Conservation (phyloP, 305 asterid species). For the Plantago coronopus region DNA sequence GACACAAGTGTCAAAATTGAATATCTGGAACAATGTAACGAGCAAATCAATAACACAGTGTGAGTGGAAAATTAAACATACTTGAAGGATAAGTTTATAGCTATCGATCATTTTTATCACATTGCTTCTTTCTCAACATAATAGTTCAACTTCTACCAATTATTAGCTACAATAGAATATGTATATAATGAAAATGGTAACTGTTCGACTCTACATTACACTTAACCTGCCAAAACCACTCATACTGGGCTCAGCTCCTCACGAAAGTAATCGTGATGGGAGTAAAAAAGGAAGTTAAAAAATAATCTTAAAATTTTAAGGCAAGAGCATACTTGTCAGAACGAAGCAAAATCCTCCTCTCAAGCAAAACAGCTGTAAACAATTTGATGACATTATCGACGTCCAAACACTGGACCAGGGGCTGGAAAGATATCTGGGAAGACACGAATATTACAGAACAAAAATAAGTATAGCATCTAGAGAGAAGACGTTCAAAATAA, state of each 20-base stretch:
- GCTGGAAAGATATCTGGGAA: conserved; percentile 94
- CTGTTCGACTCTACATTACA: background rate
- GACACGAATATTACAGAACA: conserved; percentile 24
- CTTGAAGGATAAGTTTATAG: too few relatives aligned
- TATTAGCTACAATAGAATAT: too few relatives aligned
- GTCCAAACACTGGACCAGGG: conserved; percentile 94
- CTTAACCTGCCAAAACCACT: too few relatives aligned
- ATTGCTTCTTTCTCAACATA: too few relatives aligned
- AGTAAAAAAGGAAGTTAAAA: background rate
- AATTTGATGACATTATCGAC: conserved; percentile 90
- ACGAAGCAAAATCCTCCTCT: conserved; percentile 92
- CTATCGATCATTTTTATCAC: too few relatives aligned
- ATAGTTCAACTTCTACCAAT: too few relatives aligned
- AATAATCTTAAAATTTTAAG: conserved; percentile 16
- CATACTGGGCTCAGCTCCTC: too few relatives aligned
- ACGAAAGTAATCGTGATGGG: too few relatives aligned
- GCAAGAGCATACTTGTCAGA: conserved; percentile 66
- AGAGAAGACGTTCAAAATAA: background rate
- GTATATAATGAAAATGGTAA: too few relatives aligned
- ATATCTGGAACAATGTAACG: conserved; percentile 58
- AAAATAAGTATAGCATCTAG: conserved; percentile 1
- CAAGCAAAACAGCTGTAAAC: conserved; percentile 89
- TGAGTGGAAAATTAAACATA: too few relatives aligned
- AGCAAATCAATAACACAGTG: background rate
- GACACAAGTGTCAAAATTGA: conserved; percentile 94